phyloP scores from a whole-genome alignment of 345 rosid species.

The Bruguiera sexangula region DNA sequence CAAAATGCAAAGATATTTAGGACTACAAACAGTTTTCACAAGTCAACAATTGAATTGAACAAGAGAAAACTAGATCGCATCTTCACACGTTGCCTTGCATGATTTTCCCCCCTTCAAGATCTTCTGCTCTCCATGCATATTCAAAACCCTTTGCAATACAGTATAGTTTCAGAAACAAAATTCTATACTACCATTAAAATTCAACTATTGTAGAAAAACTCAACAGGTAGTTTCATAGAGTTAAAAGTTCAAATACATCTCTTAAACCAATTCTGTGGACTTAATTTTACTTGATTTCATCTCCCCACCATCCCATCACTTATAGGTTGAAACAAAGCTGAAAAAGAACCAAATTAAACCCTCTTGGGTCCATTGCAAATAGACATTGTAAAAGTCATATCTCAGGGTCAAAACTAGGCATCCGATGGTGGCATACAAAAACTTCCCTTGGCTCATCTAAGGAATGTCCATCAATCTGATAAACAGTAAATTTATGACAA shows the following conservation, averaged over 20 bases:
- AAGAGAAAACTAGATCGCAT: neutral
- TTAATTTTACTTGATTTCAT: neutral
- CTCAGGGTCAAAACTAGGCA: conserved; percentile 2
- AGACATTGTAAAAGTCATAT: neutral
- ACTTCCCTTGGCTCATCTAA: neutral
- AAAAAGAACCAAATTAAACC: neutral
- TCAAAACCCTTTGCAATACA: neutral
- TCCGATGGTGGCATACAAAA: neutral
- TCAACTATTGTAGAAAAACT: neutral
- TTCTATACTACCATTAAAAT: neutral
- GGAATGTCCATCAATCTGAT: conserved; percentile 4
- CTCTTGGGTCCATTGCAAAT: neutral
- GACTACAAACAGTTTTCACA: too few relatives aligned
- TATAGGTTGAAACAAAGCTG: neutral
- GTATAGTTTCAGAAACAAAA: neutral
- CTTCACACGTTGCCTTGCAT: neutral
- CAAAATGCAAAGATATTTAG: too few relatives aligned
- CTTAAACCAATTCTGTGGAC: neutral
- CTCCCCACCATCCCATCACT: neutral
- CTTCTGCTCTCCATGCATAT: neutral
- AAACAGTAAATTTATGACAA: neutral
- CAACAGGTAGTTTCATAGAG: neutral
- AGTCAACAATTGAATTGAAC: too few relatives aligned
- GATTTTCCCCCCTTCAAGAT: neutral
- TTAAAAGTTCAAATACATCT: neutral